These are phyloP conservation scores for Pouteria glomerata DNA, from an alignment of 148 eudicot genomes.

Conservation along the genomic window DNA sequence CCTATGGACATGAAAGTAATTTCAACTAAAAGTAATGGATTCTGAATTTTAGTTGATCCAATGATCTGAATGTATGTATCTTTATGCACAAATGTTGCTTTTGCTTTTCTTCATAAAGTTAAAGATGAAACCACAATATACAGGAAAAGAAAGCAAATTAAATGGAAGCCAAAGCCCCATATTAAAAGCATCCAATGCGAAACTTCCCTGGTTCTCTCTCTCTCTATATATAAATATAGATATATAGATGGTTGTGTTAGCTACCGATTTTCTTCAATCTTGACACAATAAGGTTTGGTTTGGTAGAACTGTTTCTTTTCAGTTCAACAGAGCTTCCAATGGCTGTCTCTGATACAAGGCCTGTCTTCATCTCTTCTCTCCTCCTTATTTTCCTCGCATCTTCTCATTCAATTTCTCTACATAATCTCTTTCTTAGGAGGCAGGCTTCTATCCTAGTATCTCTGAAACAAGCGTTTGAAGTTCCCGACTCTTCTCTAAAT, in stretches of 20 bases:
- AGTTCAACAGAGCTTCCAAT: conserved; percentile 11
- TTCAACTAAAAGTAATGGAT: no score
- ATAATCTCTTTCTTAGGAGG: conserved; percentile 15
- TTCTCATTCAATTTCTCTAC: conserved; percentile 17
- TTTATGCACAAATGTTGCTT: conserved; percentile 10
- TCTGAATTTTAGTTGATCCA: conserved; percentile 4
- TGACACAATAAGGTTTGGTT: neutral
- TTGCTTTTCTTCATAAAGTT: conserved; percentile 30
- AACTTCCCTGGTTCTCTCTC: conserved; percentile 4
- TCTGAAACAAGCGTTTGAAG: conserved; percentile 33
- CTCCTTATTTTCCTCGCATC: conserved; percentile 14
- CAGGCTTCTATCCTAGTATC: conserved; percentile 44
- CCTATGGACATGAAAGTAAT: no score
- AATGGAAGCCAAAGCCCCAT: neutral
- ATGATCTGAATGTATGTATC: conserved; percentile 10
- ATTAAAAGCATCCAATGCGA: conserved; percentile 3
- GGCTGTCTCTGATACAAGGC: conserved; percentile 15
- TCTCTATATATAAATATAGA: no score
- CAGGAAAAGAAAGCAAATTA: conserved; percentile 11
- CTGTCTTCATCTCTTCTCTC: conserved; percentile 20
- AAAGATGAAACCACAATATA: conserved; percentile 24
- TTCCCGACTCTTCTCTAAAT: conserved; percentile 5
- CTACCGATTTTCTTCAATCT: conserved; percentile 4
- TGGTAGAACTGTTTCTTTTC: conserved; percentile 1
- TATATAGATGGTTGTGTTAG: no score